These are phyloP conservation scores for Eucalyptus pauciflora DNA, from an alignment of 345 rosid species.

Conservation along the genomic window DNA sequence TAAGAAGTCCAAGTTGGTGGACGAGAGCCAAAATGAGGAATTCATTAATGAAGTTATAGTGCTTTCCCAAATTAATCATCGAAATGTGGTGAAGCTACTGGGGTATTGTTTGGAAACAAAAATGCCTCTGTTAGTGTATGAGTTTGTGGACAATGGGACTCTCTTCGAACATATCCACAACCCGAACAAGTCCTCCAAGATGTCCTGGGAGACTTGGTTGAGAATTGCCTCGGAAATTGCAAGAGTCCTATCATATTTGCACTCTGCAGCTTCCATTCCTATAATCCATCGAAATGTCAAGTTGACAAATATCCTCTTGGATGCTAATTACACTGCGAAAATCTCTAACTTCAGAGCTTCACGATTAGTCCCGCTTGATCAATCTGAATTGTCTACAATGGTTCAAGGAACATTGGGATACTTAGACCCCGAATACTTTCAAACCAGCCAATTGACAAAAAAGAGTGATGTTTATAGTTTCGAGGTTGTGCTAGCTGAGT, in stretches of 20 bases:
- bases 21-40: slow-evolving; percentile 24
- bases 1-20: slow-evolving; percentile 25
- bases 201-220: slow-evolving; percentile 19
- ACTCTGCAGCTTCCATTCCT: slow-evolving; percentile 15
- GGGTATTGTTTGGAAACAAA: slow-evolving; percentile 36
- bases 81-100: slow-evolving; percentile 31
- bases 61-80: slow-evolving; percentile 34
- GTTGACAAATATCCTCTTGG: slow-evolving; percentile 24
- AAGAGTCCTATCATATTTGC: slow-evolving; percentile 20
- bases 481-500: slow-evolving; percentile 24
- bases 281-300: slow-evolving; percentile 31
- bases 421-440: slow-evolving; percentile 29
- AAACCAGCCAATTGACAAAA: slow-evolving; percentile 8
- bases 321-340: slow-evolving; percentile 13
- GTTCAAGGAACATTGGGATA: slow-evolving; percentile 36
- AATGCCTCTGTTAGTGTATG: slow-evolving; percentile 32
- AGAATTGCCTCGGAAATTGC: slow-evolving; percentile 17
- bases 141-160: slow-evolving; percentile 25
- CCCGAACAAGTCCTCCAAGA: neutral
- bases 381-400: slow-evolving; percentile 22
- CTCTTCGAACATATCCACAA: slow-evolving; percentile 23
- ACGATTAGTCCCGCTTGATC: slow-evolving; percentile 21
- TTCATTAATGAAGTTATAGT: slow-evolving; percentile 38
- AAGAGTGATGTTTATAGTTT: slow-evolving; percentile 48
- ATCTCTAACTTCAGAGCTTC: slow-evolving; percentile 39